Evolutionary conservation across 805 yeast species (phyloP).

Genomic region (Ogataea neopini): DNA sequence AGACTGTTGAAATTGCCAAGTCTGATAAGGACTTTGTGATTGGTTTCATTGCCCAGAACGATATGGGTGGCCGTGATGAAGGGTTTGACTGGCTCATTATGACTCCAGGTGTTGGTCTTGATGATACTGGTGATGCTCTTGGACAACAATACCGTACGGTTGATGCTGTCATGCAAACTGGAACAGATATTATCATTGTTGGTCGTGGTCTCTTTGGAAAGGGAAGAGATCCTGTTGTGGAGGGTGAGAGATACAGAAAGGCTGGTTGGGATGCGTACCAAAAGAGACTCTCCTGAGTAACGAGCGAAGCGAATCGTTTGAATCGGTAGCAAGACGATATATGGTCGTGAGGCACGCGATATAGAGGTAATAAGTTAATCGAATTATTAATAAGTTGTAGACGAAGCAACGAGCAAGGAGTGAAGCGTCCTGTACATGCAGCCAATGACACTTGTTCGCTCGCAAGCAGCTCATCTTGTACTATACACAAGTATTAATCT

Average conservation of each 20-base stretch:
- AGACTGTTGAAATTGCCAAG: conserved; percentile 86
- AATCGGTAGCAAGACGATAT: too few relatives aligned
- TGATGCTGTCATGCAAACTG: conserved; percentile 74
- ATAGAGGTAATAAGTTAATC: too few relatives aligned
- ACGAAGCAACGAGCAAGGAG: too few relatives aligned
- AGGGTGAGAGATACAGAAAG: conserved; percentile 82
- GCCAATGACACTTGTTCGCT: too few relatives aligned
- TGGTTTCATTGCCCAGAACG: conserved; percentile 93
- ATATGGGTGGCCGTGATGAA: conserved; percentile 79
- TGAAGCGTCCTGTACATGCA: too few relatives aligned
- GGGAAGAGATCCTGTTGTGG: conserved; percentile 86
- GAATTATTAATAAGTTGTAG: too few relatives aligned
- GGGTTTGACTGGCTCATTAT: conserved; percentile 94
- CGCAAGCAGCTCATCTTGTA: not conserved
- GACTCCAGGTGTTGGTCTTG: conserved; percentile 99
- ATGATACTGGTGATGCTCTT: conserved; percentile 91
- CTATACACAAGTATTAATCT: conserved; percentile 2
- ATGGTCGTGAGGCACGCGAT: too few relatives aligned
- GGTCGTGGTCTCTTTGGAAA: conserved; percentile 96
- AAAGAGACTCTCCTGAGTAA: conserved; percentile 9
- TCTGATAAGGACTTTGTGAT: conserved; percentile 85
- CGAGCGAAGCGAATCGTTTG: too few relatives aligned
- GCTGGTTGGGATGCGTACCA: conserved; percentile 95
- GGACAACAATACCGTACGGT: conserved; percentile 98
- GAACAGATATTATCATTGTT: conserved; percentile 96